These are phyloP conservation scores for Pythium vanterpoolii DNA, from an alignment of 352 stramenopile species.

Conservation along the genomic window DNA sequence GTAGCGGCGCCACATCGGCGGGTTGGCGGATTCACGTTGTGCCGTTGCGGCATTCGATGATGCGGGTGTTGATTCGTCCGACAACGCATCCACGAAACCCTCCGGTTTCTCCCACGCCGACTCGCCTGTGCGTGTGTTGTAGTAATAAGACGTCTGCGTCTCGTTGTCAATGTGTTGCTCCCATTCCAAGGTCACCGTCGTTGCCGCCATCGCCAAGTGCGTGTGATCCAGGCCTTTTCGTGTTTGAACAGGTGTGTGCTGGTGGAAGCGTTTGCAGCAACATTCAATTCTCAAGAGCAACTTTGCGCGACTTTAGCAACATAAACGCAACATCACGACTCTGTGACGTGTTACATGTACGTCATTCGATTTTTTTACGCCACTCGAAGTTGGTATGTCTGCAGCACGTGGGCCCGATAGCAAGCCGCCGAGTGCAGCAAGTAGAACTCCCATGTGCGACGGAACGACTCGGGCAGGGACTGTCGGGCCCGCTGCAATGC, in stretches of 20 bases:
- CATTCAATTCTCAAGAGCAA: conserved; percentile 4
- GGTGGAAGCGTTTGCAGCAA: conserved; percentile 11
- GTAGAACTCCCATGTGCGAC: conserved; percentile 88
- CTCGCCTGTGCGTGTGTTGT: conserved; percentile 67
- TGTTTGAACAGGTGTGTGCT: background rate
- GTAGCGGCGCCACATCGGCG: conserved; percentile 51
- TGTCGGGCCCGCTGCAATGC: background rate
- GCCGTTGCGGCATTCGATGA: background rate
- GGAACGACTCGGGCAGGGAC: conserved; percentile 72
- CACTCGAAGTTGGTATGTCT: conserved; percentile 68
- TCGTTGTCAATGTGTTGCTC: conserved; percentile 68
- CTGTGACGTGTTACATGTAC: conserved; percentile 12
- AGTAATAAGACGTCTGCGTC: conserved; percentile 66
- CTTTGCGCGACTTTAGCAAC: background rate
- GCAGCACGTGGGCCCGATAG: conserved; percentile 67
- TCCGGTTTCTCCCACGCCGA: conserved; percentile 67
- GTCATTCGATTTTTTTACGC: conserved; percentile 19
- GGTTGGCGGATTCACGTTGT: conserved; percentile 16
- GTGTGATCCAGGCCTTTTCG: background rate
- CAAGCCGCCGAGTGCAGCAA: conserved; percentile 83
- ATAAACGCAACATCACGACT: conserved; percentile 7
- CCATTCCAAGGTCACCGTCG: conserved; percentile 36
- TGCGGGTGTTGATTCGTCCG: background rate
- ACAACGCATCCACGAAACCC: conserved; percentile 26
- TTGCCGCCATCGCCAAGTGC: background rate